These are phyloP conservation scores for Pseudogymnoascus sp. DNA, from an alignment of 2,329 filamentous ascomycete genomes.

Conservation along the genomic window DNA sequence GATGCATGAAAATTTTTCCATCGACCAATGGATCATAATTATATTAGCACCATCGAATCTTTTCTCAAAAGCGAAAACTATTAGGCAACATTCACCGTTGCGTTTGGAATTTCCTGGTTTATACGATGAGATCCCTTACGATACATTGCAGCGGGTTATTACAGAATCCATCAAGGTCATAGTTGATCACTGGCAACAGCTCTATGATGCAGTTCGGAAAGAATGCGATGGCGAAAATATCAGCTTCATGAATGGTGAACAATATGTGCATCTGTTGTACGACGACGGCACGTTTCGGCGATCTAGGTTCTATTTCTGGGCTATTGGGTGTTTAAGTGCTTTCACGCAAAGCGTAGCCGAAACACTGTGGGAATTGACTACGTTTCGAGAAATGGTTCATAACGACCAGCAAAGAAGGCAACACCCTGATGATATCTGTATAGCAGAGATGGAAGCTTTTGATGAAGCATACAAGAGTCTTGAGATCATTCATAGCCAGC, in stretches of 20 bases:
- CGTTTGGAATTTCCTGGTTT: not conserved
- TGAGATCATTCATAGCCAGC: not conserved
- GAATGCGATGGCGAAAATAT: not conserved
- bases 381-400: not conserved
- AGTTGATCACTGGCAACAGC: not conserved
- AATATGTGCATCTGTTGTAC: slow-evolving; percentile 17
- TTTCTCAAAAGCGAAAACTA: too few relatives aligned
- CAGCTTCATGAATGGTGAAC: not conserved
- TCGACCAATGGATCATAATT: not conserved
- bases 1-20: too few relatives aligned
- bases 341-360: slow-evolving; percentile 19
- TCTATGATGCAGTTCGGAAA: not conserved
- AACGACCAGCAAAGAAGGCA: not conserved
- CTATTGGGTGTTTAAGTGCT: slow-evolving; percentile 20
- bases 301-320: slow-evolving; percentile 25
- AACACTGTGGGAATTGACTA: slow-evolving; percentile 11
- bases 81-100: too few relatives aligned
- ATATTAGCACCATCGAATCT: not conserved
- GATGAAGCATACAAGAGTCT: not conserved
- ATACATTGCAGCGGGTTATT: not conserved
- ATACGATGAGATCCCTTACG: not conserved
- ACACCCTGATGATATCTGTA: not conserved
- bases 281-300: slow-evolving; percentile 25
- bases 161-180: not conserved
- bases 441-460: not conserved